Evolutionary conservation across 139 green algal genomes (phyloP), one percentile per base, ranked within the genome.

Genomic region (Asterochloris erici): DNA sequence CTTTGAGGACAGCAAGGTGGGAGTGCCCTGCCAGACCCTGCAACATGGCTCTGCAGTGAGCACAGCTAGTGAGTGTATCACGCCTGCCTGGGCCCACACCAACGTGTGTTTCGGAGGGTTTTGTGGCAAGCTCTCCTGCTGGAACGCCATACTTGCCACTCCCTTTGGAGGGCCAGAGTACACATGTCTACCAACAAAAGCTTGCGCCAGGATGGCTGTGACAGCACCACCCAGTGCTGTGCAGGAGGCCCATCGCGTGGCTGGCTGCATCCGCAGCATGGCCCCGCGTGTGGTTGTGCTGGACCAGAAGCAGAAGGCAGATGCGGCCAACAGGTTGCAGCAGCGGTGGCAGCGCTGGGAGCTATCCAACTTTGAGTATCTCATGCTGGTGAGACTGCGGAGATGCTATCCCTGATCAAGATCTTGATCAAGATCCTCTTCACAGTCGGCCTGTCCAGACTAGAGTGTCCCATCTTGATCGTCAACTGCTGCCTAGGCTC

Each of bases 331-430:
- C 26, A 68, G 77, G 26, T 21, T 82, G 79, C 74, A 82, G 74
- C 60, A 79, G 75, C 79, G 79, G 14, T 97, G 94, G 94, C 89
- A 93, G 83, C 87, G 83, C 26, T 93, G 85, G 64, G 81, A 86
- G 12, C 66, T 96, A 10, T 88, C 79, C 76, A 96, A 94, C 85
- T 94, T 95, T 79, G 93, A 95, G 82, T 96, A 96, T 88, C 79
- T 87, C 78, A 87, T 87, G 84, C 77, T 77, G 83, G 83, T 81
- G 26, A 74, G 77, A 15, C 14, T 26, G 66, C 66, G 2, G 21
- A 9, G 66, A 71, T 13, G 17, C 38, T n/a, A n/a, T n/a, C n/a
- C n/a, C n/a, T n/a, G n/a, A n/a, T n/a, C n/a, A n/a, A n/a, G n/a
- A n/a, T n/a, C n/a, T n/a, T n/a, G n/a, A n/a, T n/a, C n/a, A n/a